These are phyloP conservation scores for Przewalskia tangutica DNA, from an alignment of 257 asterid genomes.

Conservation along the genomic window DNA sequence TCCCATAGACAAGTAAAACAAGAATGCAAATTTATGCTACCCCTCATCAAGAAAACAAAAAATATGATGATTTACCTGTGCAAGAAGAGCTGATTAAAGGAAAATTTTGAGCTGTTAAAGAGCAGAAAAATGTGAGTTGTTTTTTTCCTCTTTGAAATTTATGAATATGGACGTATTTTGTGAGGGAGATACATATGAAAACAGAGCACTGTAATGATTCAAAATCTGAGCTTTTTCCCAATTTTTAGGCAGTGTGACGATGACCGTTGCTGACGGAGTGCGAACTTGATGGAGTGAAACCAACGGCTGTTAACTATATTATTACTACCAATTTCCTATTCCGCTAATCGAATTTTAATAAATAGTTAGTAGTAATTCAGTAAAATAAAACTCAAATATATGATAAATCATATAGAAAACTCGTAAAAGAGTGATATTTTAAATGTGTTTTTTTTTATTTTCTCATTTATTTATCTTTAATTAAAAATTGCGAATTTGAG, in stretches of 20 bases:
- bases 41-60: not conserved
- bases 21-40: not conserved
- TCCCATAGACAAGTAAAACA: not conserved
- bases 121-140: not conserved
- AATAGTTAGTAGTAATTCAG: too few species aligned
- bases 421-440: too few species aligned
- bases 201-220: not conserved
- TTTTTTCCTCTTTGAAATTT: not conserved
- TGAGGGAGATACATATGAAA: not conserved
- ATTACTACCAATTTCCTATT: too few species aligned
- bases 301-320: too few species aligned
- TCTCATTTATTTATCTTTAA: too few species aligned
- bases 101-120: not conserved
- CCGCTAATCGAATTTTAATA: too few species aligned
- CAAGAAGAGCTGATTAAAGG: not conserved
- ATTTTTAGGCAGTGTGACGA: not conserved
- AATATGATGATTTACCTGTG: not conserved
- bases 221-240: not conserved
- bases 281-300: too few species aligned
- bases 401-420: too few species aligned
- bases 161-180: not conserved
- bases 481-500: too few species aligned
- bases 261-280: too few species aligned
- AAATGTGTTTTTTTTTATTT: too few species aligned
- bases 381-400: too few species aligned